Evolutionary conservation across 106 monocot genomes (phyloP).

Genomic region (Dioscorea dumetorum): DNA sequence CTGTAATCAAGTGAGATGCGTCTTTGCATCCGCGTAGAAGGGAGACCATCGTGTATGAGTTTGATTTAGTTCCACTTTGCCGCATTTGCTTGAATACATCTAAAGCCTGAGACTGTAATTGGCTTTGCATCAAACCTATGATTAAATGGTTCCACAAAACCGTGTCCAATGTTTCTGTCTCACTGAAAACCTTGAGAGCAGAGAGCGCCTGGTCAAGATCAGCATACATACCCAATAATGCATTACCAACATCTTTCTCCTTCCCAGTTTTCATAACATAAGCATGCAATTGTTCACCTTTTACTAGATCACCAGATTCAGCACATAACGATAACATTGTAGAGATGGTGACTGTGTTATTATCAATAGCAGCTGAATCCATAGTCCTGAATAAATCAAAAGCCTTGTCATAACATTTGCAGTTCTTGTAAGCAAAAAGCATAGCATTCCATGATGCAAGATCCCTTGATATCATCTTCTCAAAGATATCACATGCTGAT

Average conservation of each 20-base stretch:
- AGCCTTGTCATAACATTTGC: conserved; percentile 4
- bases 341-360: conserved; percentile 12
- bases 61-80: conserved; percentile 10
- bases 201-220: conserved; percentile 2
- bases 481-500: conserved; percentile 5
- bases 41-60: conserved; percentile 26
- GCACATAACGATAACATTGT: conserved; percentile 11
- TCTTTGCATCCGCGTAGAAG: conserved; percentile 26
- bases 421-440: conserved; percentile 17
- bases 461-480: conserved; percentile 6
- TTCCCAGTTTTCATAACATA: conserved; percentile 19
- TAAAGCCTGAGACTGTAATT: conserved; percentile 9
- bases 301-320: conserved; percentile 3
- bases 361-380: neutral
- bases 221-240: conserved; percentile 21
- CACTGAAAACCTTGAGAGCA: conserved; percentile 12
- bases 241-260: conserved; percentile 1
- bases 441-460: conserved; percentile 29
- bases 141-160: conserved; percentile 21
- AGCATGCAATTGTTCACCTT: conserved; percentile 27
- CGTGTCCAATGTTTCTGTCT: conserved; percentile 6
- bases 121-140: conserved; percentile 1
- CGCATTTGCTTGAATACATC: conserved; percentile 12
- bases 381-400: conserved; percentile 17
- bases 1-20: conserved; percentile 2